Conservation (phyloP, 1,284 basidiomycete genomes). For the Naganishia sp. region DNA sequence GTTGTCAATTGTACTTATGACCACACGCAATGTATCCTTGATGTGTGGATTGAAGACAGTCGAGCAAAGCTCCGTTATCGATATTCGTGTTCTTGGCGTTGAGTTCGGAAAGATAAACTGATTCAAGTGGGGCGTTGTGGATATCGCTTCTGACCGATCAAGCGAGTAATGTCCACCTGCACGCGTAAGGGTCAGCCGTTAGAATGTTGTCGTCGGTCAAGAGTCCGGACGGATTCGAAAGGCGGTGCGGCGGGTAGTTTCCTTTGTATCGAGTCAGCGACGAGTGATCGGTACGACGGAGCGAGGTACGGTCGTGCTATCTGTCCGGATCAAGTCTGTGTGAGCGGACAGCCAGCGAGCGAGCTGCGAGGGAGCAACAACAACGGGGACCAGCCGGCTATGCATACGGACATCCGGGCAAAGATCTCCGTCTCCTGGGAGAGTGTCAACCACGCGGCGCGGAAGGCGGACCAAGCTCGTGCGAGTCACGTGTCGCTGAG, state of each 20-base stretch:
- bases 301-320: too few relatives aligned
- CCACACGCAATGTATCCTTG: too few relatives aligned
- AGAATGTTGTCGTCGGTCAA: too few relatives aligned
- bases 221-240: neutral
- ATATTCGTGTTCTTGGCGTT: too few relatives aligned
- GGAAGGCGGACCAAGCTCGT: neutral
- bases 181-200: too few relatives aligned
- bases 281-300: too few relatives aligned
- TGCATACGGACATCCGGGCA: neutral
- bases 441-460: too few relatives aligned
- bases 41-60: too few relatives aligned
- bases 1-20: too few relatives aligned
- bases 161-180: neutral
- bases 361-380: conserved; percentile 9
- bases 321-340: too few relatives aligned
- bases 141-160: conserved; percentile 22
- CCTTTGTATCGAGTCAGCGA: neutral
- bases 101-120: neutral
- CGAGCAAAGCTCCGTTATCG: too few relatives aligned
- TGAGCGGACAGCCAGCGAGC: neutral
- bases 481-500: conserved; percentile 4
- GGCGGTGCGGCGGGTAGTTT: too few relatives aligned
- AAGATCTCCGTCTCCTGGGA: neutral
- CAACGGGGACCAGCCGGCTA: conserved; percentile 5
- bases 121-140: neutral